Evolutionary conservation across 106 monocot genomes (phyloP).

Genomic region (Chionographis japonica): DNA sequence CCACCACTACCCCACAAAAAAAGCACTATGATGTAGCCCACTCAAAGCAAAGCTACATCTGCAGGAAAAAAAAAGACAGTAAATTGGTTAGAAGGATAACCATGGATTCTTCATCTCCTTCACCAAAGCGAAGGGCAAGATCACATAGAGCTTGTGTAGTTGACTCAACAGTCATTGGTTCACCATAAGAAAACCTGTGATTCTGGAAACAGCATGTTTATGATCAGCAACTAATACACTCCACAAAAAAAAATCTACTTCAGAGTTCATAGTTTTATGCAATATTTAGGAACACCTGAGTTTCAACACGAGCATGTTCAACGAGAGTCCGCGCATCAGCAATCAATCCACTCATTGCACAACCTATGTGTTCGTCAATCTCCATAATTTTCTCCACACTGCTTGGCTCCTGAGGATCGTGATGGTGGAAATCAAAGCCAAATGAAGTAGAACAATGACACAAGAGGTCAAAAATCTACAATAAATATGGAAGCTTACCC

Average conservation of each 20-base stretch:
- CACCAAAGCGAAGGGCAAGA: constrained; percentile 73
- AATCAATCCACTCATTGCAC: constrained; percentile 71
- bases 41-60: background rate
- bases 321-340: constrained; percentile 72
- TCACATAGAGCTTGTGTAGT: constrained; percentile 69
- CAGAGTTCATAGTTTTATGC: background rate
- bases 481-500: too few relatives aligned
- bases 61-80: background rate
- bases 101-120: constrained; percentile 72
- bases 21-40: too few relatives aligned
- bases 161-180: constrained; percentile 63
- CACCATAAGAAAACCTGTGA: constrained; percentile 72
- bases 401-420: constrained; percentile 42
- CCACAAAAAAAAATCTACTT: background rate
- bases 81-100: constrained; percentile 20
- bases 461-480: too few relatives aligned
- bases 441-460: too few relatives aligned
- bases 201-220: constrained; percentile 27
- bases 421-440: too few relatives aligned
- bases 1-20: too few relatives aligned
- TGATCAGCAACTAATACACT: background rate
- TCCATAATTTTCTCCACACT: constrained; percentile 81
- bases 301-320: constrained; percentile 75
- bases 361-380: constrained; percentile 72
- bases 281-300: constrained; percentile 30